Evolutionary conservation across 2,329 filamentous ascomycete species (phyloP), one percentile per base, ranked within the genome.

Genomic region (Fusarium armeniacum): DNA sequence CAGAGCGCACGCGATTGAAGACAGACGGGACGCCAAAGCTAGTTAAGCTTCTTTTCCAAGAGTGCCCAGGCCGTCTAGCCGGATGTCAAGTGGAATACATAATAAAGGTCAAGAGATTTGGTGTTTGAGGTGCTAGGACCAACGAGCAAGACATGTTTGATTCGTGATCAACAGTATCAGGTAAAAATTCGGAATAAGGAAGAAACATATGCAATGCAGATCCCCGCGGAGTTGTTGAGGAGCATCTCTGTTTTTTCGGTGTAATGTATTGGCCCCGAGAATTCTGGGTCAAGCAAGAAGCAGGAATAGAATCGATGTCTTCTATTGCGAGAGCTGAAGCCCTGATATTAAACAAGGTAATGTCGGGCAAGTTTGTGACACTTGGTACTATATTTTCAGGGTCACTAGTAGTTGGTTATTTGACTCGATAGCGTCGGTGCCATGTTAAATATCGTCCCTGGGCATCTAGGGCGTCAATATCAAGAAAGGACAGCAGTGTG

Each of bases 41-140:
- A 70, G 65, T 74, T 74, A 74, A 74, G 72, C 72, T 74, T 74
- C 72, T 73, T 74, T 44, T 57, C 49, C 24, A 52, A 47, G 58
- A 56, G 33, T 56, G 62, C 64, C 67, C 59, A 67, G 59, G 46
- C 62, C 45, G 46, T 57, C 41, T 62, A 44, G 30, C 46, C 28
- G 13, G 45, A 36, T 55, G 20, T 58, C 18, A 30, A 30, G 35
- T 62, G n/a, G 41, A 44, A 40, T 28, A 28, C 26, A 33, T 33
- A 15, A 5, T 55, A 20, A 49, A 53, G 52, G 53, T 33, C 16
- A 40, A 30, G 52, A 13, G 28, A 46, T 55, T 44, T 32, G 47
- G 30, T 49, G 24, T 30, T 22, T 22, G 24, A 18, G 9, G 12
- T 36, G 36, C 36, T 30, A 45, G 32, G 26, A 16, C 8, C 44